Percentiles rank a stretch among this genome's conserved stretches.
These are phyloP conservation scores for Amphichorda felina DNA, from an alignment of 2,329 filamentous ascomycete species.

Conservation along the genomic window DNA sequence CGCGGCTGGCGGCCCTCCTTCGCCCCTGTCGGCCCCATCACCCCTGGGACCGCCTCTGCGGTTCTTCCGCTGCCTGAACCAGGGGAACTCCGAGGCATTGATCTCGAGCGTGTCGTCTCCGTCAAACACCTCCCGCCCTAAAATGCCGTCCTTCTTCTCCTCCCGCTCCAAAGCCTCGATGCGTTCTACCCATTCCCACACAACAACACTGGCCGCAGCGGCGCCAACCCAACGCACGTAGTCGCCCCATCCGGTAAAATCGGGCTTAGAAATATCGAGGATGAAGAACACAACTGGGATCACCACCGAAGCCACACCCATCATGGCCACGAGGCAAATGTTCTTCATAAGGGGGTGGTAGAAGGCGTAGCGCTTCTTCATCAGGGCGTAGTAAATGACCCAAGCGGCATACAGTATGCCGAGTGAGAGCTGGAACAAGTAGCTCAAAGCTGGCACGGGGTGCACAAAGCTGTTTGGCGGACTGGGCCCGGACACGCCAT, in stretches of 20 bases:
- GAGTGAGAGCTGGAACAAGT: conserved; percentile 79
- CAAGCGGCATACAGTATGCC: conserved; percentile 84
- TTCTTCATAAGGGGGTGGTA: conserved; percentile 87
- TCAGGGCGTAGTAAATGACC: conserved; percentile 88
- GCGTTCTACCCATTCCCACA: conserved; percentile 96
- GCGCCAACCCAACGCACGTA: conserved; percentile 96
- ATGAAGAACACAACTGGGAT: conserved; percentile 92
- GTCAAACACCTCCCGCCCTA: conserved; percentile 85
- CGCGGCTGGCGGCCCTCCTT: conserved; percentile 9
- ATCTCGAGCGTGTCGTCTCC: conserved; percentile 83
- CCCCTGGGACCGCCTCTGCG: conserved; percentile 13
- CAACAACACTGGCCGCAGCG: conserved; percentile 86
- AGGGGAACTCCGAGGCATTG: conserved; percentile 36
- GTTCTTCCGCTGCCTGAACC: conserved; percentile 26
- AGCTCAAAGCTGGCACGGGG: conserved; percentile 81
- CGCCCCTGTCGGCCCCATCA: conserved; percentile 18
- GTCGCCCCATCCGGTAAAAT: conserved; percentile 85
- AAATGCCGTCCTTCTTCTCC: conserved; percentile 85
- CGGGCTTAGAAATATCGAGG: conserved; percentile 73
- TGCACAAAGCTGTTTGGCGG: conserved; percentile 71
- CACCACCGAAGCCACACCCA: conserved; percentile 72
- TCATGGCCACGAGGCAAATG: conserved; percentile 65
- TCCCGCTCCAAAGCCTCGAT: conserved; percentile 88
- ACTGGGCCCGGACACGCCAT: conserved; percentile 38
- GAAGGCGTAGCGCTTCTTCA: conserved; percentile 82